A percentile compares a stretch with the other conserved stretches of the same genome.
Conservation (phyloP, 1,284 basidiomycete genomes). For the Ustilago nuda region DNA sequence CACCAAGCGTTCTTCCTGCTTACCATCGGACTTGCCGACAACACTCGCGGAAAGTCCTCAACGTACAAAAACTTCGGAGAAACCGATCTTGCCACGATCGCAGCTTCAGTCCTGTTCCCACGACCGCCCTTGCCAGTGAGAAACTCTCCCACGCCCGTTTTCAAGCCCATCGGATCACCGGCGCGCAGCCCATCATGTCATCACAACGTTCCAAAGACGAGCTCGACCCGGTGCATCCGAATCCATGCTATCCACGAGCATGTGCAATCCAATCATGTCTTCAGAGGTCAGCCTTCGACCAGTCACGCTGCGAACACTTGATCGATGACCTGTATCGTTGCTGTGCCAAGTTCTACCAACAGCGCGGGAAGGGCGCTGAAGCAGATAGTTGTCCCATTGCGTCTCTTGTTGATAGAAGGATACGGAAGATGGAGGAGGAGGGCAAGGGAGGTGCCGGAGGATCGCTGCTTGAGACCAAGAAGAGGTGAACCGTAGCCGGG, state of each 20-base stretch:
- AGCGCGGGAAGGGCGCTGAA: conserved; percentile 51
- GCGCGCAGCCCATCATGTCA: conserved; percentile 9
- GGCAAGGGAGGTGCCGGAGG: conserved; percentile 49
- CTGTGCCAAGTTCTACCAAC: conserved; percentile 61
- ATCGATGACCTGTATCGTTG: conserved; percentile 64
- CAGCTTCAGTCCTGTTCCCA: too few species aligned
- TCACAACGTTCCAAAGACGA: conserved; percentile 21
- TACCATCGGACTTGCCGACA: neutral
- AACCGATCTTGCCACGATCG: too few species aligned
- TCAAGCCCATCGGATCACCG: too few species aligned
- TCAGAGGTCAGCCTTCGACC: conserved; percentile 59
- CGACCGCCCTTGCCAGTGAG: too few species aligned
- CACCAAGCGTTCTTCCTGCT: neutral
- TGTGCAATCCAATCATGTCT: conserved; percentile 66
- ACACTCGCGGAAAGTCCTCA: neutral
- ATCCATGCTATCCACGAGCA: conserved; percentile 63
- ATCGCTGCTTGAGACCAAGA: conserved; percentile 34
- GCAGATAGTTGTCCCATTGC: conserved; percentile 64
- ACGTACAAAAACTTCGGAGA: too few species aligned
- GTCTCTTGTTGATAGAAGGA: conserved; percentile 46
- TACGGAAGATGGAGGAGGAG: conserved; percentile 51
- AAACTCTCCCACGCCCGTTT: neutral
- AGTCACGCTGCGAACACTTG: conserved; percentile 61
- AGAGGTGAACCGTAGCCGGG: neutral
- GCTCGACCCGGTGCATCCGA: conserved; percentile 39